These are phyloP conservation scores for Conticribra guillardii DNA, from an alignment of 108 stramenopile species.

Conservation along the genomic window DNA sequence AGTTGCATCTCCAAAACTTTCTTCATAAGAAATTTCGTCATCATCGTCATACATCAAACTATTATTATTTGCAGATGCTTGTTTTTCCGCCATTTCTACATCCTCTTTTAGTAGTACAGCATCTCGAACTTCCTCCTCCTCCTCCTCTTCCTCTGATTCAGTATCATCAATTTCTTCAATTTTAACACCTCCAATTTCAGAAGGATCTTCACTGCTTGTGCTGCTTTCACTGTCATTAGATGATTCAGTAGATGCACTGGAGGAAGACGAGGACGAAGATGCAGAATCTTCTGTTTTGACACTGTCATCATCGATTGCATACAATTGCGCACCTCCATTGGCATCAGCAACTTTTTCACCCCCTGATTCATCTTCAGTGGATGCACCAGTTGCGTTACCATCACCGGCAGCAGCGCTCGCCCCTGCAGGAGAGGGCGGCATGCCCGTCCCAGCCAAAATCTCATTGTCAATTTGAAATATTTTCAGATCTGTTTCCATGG, in stretches of 20 bases:
- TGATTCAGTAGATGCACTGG: background rate
- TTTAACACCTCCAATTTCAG: constrained; percentile 4
- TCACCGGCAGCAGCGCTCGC: background rate
- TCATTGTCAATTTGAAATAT: background rate
- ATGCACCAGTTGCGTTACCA: background rate
- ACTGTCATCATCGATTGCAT: constrained; percentile 7
- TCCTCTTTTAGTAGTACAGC: background rate
- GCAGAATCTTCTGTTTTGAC: constrained; percentile 9
- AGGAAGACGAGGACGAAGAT: background rate
- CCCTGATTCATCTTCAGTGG: background rate
- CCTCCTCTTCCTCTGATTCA: constrained; percentile 5
- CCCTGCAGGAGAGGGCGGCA: background rate
- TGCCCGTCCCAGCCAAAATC: no score
- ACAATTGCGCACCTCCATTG: background rate
- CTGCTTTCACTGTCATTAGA: constrained; percentile 16
- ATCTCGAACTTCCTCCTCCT: background rate
- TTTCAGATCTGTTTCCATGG: background rate
- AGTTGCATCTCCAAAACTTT: background rate
- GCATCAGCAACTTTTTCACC: background rate
- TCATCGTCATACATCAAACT: constrained; percentile 12
- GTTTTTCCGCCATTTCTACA: background rate
- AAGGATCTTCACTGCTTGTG: constrained; percentile 28
- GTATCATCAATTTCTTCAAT: constrained; percentile 10
- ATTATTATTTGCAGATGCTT: background rate
- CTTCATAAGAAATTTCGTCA: background rate